Percentiles rank a stretch among this genome's conserved stretches.
These are phyloP conservation scores for Hondaea fermentalgiana DNA, from an alignment of 108 stramenopile species.

Conservation along the genomic window DNA sequence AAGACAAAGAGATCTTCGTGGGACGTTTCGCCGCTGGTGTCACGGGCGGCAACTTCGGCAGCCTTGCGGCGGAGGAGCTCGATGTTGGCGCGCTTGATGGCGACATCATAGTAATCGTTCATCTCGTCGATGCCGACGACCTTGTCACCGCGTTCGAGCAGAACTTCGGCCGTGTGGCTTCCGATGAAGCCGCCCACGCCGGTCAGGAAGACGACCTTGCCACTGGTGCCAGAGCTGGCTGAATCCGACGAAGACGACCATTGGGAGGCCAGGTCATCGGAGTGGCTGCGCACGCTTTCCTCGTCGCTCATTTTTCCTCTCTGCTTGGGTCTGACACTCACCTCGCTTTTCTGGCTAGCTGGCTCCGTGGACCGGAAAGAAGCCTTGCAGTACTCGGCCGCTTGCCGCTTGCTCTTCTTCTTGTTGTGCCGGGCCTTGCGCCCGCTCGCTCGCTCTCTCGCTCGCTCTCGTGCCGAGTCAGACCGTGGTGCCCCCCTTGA, in stretches of 20 bases:
- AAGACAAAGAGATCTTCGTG: slow-evolving; percentile 31
- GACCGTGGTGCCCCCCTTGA: slow-evolving; percentile 15
- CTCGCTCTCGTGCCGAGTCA: not conserved
- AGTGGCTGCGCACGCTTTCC: not conserved
- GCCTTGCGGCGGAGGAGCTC: slow-evolving; percentile 32
- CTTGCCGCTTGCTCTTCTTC: no score
- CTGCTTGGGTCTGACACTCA: no score
- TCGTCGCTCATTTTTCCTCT: not conserved
- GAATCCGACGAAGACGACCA: not conserved
- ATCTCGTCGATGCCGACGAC: slow-evolving; percentile 95
- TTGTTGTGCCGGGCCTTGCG: no score
- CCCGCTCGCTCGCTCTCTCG: no score
- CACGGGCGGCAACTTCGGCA: not conserved
- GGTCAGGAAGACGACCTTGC: slow-evolving; percentile 77
- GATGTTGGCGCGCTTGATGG: slow-evolving; percentile 78
- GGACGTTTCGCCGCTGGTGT: not conserved
- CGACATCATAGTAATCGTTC: slow-evolving; percentile 93
- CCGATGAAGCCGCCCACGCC: slow-evolving; percentile 97
- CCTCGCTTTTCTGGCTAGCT: no score
- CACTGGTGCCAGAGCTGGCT: not conserved
- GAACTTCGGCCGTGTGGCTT: slow-evolving; percentile 62
- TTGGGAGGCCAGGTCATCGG: not conserved
- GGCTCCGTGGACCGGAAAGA: no score
- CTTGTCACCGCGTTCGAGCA: slow-evolving; percentile 78
- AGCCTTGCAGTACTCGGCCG: no score